Evolutionary conservation across 345 rosid species (phyloP).

Genomic region (Arabidopsis thaliana): DNA sequence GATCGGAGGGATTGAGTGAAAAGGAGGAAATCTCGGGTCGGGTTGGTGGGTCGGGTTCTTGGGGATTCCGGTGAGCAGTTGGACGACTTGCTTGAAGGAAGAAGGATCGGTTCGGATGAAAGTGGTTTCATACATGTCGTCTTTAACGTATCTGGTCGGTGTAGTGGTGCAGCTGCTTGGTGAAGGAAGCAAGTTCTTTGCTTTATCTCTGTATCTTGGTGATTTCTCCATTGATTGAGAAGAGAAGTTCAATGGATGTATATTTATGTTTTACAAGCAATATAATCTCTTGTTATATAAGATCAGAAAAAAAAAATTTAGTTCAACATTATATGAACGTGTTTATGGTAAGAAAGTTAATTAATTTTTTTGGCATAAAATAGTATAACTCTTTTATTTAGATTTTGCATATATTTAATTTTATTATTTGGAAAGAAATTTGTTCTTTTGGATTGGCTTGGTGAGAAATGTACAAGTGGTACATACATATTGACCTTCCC

Average conservation of each 20-base stretch:
- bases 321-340: background rate
- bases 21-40: conserved; percentile 47
- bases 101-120: conserved; percentile 78
- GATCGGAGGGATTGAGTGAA: conserved; percentile 74
- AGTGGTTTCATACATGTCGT: conserved; percentile 69
- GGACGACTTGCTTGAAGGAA: conserved; percentile 89
- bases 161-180: conserved; percentile 20
- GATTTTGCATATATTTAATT: too few relatives aligned
- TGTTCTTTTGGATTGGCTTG: background rate
- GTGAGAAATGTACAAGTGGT: conserved; percentile 1
- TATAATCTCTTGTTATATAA: background rate
- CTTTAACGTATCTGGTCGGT: conserved; percentile 48
- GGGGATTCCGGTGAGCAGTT: conserved; percentile 79
- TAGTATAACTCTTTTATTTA: background rate
- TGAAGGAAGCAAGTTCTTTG: conserved; percentile 47
- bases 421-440: too few relatives aligned
- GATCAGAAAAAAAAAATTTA: too few relatives aligned
- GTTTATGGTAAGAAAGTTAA: background rate
- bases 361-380: background rate
- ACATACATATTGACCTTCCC: background rate
- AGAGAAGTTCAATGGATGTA: background rate
- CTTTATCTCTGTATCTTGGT: conserved; percentile 45
- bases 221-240: conserved; percentile 58
- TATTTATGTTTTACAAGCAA: background rate
- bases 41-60: conserved; percentile 29